These are phyloP conservation scores for Cucurbita pepo DNA, from an alignment of 306 rosid species.

Conservation along the genomic window DNA sequence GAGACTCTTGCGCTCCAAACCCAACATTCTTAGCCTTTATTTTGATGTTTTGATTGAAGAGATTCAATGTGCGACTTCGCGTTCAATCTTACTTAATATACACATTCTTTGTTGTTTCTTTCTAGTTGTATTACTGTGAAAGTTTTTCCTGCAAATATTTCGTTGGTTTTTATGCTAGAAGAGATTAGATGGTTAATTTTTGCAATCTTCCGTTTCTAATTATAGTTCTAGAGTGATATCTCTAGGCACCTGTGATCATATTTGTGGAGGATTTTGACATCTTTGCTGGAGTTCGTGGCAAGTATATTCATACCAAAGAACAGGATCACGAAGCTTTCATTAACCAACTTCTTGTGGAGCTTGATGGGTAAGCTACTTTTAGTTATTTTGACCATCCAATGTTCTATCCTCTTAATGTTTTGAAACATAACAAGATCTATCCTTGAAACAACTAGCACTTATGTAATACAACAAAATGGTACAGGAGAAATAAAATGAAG, in stretches of 20 bases:
- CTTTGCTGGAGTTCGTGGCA: slow-evolving; percentile 98
- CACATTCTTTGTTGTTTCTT: not conserved
- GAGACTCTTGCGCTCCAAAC: too few relatives aligned
- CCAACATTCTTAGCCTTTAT: too few relatives aligned
- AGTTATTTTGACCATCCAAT: not conserved
- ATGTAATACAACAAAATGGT: not conserved
- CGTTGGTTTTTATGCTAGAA: not conserved
- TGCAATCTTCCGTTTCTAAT: slow-evolving; percentile 9
- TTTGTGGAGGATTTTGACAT: slow-evolving; percentile 96
- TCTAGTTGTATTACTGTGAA: not conserved
- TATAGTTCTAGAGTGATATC: slow-evolving; percentile 16
- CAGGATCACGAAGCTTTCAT: slow-evolving; percentile 97
- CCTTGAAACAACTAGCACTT: not conserved
- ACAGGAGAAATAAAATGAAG: not conserved
- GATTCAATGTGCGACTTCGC: not conserved
- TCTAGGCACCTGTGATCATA: slow-evolving; percentile 90
- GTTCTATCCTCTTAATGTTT: not conserved
- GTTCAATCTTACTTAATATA: not conserved
- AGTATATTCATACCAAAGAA: slow-evolving; percentile 66
- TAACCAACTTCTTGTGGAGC: slow-evolving; percentile 97
- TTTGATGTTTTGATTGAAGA: too few relatives aligned
- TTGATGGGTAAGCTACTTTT: slow-evolving; percentile 64
- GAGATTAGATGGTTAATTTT: not conserved
- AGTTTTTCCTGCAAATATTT: not conserved
- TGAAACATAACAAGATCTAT: not conserved